Evolutionary conservation across 2,329 filamentous ascomycete species (phyloP).

Genomic region (Tolypocladium tundrense): DNA sequence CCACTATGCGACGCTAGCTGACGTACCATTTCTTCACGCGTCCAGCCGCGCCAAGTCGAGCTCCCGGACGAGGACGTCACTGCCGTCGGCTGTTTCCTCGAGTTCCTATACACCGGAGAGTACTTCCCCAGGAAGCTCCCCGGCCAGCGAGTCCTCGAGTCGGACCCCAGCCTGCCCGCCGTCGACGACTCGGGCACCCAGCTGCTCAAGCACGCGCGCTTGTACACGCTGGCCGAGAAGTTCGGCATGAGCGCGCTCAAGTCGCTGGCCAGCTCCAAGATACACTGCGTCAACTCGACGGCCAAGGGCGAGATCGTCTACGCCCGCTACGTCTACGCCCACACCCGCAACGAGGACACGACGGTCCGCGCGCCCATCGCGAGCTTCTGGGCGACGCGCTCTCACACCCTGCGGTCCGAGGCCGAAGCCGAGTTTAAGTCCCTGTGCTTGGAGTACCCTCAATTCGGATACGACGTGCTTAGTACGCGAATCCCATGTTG

Average conservation of each 20-base stretch:
- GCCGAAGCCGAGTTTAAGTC: constrained; percentile 76
- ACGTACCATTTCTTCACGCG: not conserved
- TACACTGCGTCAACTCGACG: constrained; percentile 81
- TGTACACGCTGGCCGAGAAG: constrained; percentile 82
- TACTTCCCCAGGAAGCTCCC: constrained; percentile 64
- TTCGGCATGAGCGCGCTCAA: constrained; percentile 60
- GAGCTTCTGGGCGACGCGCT: constrained; percentile 80
- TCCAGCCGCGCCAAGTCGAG: constrained; percentile 53
- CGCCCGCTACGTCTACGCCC: constrained; percentile 79
- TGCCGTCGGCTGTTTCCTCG: constrained; percentile 28
- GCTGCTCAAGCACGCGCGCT: constrained; percentile 76
- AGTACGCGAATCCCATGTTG: constrained; percentile 38
- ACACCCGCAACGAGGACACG: constrained; percentile 58
- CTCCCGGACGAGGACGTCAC: constrained; percentile 34
- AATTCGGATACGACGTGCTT: constrained; percentile 89
- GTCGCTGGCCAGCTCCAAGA: constrained; percentile 74
- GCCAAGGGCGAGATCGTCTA: constrained; percentile 87
- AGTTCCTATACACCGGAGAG: constrained; percentile 30
- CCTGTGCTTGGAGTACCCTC: constrained; percentile 80
- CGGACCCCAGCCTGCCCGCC: constrained; percentile 51
- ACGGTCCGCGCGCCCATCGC: constrained; percentile 74
- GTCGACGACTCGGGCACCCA: constrained; percentile 73
- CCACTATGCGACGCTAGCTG: not conserved
- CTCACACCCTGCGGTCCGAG: constrained; percentile 73
- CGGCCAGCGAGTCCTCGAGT: constrained; percentile 57